Base-by-base conservation (phyloP, 495 filamentous ascomycete genomes). In the Podospora sp. region DNA sequence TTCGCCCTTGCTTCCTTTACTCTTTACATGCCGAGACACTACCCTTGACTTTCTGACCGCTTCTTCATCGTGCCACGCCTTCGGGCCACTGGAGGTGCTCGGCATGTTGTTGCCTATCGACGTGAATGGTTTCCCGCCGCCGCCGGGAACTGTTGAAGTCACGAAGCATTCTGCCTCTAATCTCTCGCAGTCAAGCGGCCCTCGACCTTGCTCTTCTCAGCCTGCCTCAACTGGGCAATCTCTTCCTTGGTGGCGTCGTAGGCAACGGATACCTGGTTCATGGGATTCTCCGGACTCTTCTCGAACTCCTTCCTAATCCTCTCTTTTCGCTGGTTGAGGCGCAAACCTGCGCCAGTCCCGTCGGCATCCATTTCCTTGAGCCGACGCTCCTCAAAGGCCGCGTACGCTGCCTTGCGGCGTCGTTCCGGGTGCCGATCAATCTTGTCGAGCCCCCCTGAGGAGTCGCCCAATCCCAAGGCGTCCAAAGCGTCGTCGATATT, bases 271-370 rank as follows among this genome's bases (percentile, higher is more conserved):
- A 85, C 87, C 72, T 96, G 92, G 77, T 95, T 96, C 76, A 96
- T 94, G 49, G 95, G 95, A 75, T 98, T 98, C 75, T 98, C 95
- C 5, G 89, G 87, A 73, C 89, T 90, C 81, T 92, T 94, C 77
- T 93, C 73, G 76, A 97, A 99, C 80, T 98, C 96, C 82, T 94
- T 94, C 68, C 82, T 75, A 58, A 95, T 89, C 65, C 87, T 78
- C 69, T 95, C 91, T 55, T 90, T 84, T 77, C 90, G 89, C 87
- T 96, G 91, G 71, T 93, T 85, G 65, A 89, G 82, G 56, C 93
- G 82, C 73, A 97, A 77, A 1, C 91, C 93, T 63, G 88, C 86
- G 40, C 88, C 83, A 62, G 72, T 84, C 22, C 83, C 83, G 76
- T 98, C 96, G 64, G 86, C 79, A 65, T 92, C 89, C 80, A 98